Evolutionary conservation across 225 moss, liverwort and hornwort genomes (phyloP).

Genomic region (Marchantia paleacea): DNA sequence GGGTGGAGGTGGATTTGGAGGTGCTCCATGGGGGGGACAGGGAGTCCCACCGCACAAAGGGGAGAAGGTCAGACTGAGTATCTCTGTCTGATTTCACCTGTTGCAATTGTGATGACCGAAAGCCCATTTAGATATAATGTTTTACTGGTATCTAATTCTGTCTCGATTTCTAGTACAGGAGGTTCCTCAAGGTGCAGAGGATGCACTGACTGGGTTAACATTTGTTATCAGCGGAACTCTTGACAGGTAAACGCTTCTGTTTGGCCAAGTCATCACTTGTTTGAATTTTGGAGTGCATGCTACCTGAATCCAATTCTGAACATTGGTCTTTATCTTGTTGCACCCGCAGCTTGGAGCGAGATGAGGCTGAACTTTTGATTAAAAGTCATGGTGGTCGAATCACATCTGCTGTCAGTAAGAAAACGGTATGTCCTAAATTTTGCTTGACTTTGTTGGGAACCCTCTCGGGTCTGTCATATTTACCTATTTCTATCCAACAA

Average conservation of each 20-base stretch:
- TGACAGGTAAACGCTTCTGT: constrained; percentile 59
- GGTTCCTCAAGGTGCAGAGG: constrained; percentile 82
- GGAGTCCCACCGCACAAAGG: constrained; percentile 90
- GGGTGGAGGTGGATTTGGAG: constrained; percentile 49
- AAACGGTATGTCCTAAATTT: constrained; percentile 58
- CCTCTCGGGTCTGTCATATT: background rate
- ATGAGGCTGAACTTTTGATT: constrained; percentile 88
- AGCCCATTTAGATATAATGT: background rate
- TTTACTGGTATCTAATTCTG: background rate
- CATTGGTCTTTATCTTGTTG: background rate
- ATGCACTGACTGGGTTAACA: constrained; percentile 67
- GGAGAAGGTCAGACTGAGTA: constrained; percentile 75
- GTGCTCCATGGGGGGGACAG: constrained; percentile 42
- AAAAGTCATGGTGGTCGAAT: constrained; percentile 88
- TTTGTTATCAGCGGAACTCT: constrained; percentile 95
- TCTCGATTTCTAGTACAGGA: constrained; percentile 50
- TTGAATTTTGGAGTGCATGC: background rate
- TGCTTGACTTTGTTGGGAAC: background rate
- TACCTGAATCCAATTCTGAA: background rate
- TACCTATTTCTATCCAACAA: too few relatives aligned
- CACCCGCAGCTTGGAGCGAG: constrained; percentile 82
- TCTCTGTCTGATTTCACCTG: background rate
- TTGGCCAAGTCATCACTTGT: background rate
- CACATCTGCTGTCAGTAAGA: constrained; percentile 90
- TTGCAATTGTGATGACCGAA: background rate